Evolutionary conservation across 2,329 filamentous ascomycete genomes (phyloP).

Genomic region (Ophiostoma tasmaniense): DNA sequence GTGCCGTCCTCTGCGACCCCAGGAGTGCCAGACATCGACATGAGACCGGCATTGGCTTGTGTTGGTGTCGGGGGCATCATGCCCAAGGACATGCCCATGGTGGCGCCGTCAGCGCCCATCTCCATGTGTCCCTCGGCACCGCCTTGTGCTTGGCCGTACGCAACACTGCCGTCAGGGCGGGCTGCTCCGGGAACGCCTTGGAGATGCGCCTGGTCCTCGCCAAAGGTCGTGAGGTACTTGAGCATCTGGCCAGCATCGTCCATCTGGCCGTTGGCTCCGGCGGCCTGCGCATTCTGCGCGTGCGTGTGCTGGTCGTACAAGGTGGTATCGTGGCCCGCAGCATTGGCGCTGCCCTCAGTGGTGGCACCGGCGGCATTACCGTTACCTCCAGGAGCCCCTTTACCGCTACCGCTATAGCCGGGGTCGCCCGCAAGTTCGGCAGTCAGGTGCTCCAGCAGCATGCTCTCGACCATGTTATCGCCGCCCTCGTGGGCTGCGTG

Average conservation of each 20-base stretch:
- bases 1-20: slow-evolving; percentile 38
- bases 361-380: background rate
- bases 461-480: slow-evolving; percentile 3
- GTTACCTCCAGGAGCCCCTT: background rate
- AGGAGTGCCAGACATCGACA: slow-evolving; percentile 41
- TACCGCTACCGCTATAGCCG: background rate
- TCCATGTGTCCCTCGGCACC: slow-evolving; percentile 1
- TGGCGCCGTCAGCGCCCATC: background rate
- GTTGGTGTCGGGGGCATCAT: slow-evolving; percentile 5
- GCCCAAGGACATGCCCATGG: background rate
- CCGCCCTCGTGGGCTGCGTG: background rate
- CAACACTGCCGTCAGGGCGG: background rate
- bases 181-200: background rate
- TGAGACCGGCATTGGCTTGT: background rate
- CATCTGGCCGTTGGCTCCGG: background rate
- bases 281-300: background rate
- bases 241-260: background rate
- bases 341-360: background rate
- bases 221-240: background rate
- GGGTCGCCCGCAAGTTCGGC: slow-evolving; percentile 8
- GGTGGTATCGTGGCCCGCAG: background rate
- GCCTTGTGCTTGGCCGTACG: background rate
- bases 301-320: background rate
- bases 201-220: background rate
- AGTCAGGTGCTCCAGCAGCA: slow-evolving; percentile 1